Base-by-base conservation (phyloP, 306 rosid genomes). In the Quillaja saponaria region DNA sequence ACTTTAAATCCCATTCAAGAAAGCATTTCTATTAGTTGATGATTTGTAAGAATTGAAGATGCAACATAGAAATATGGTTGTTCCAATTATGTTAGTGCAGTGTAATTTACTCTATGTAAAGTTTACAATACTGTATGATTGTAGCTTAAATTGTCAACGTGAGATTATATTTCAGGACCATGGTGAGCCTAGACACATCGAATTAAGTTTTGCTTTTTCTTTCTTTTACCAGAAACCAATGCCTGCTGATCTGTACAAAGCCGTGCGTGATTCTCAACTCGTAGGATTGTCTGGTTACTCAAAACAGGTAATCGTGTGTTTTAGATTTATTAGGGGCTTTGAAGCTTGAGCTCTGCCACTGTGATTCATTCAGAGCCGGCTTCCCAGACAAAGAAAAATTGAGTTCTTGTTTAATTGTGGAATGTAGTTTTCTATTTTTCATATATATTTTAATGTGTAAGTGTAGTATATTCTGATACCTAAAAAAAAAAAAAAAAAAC, bases 251-350 rank as follows among this genome's bases (percentile, higher is more conserved):
- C 64, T 87, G 81, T 94, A 85, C 72, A 79, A 80, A 78, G 72
- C 55, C 4, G 73, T 90, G 14, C 81, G 97, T 59, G 99, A 85
- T 44, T 85, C 97, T 68, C 81, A 94, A 11, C 95, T 89, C 55
- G 40, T 83, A 55, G 99, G 99, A 53, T 46, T 94, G 80, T 83
- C 96, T 68, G 97, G 99, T 69, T 94, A 85, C 90, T 71, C 99
- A 16, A 89, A 80, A 44, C 88, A 94, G 99, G 99, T 94, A 81
- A 25, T 63, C 42, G 21, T 50, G 34, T 54, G 34, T 10, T 34
- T 9, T 64, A 28, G 34, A 35, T 3, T 69, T 55, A 13, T 16
- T 51, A 45, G 16, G 33, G 35, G 34, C 25, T 54, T 55, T 7
- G n/a, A n/a, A n/a, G n/a, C n/a, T n/a, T n/a, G 21, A 0, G 14